Percentiles rank a stretch among this genome's conserved stretches.
Evolutionary conservation across 805 yeast genomes (phyloP).

Genomic region (Kuraishia borneana): DNA sequence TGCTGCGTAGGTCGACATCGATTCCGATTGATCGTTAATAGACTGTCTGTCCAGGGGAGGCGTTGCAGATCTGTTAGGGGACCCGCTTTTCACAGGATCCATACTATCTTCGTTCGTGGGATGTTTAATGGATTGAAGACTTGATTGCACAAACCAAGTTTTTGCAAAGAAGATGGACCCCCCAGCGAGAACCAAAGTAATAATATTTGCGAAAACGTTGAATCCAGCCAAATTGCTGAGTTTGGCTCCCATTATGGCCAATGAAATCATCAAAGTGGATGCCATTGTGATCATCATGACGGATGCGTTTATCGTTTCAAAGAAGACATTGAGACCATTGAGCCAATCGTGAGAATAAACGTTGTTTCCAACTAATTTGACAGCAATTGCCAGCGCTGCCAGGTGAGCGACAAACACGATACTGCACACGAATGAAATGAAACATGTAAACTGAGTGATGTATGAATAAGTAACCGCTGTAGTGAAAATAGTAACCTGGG

Average conservation of each 20-base stretch:
- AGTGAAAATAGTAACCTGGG: neutral
- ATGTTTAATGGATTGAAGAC: no score
- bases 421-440: neutral
- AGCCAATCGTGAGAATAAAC: neutral
- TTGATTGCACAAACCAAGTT: no score
- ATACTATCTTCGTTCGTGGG: no score
- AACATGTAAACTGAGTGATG: neutral
- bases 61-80: no score
- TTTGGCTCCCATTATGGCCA: neutral
- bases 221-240: conserved; percentile 1
- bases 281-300: neutral
- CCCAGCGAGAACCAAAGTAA: neutral
- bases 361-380: neutral
- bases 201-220: neutral
- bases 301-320: neutral
- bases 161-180: neutral
- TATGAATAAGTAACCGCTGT: neutral
- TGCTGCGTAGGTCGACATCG: no score
- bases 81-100: no score
- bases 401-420: neutral
- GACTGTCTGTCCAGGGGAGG: no score
- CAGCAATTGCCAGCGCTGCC: neutral
- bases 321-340: neutral
- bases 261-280: neutral
- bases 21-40: no score